Percentiles rank a stretch among this genome's conserved stretches.
phyloP scores from a whole-genome alignment of 345 rosid genomes.

The Tarenaya hassleriana region DNA sequence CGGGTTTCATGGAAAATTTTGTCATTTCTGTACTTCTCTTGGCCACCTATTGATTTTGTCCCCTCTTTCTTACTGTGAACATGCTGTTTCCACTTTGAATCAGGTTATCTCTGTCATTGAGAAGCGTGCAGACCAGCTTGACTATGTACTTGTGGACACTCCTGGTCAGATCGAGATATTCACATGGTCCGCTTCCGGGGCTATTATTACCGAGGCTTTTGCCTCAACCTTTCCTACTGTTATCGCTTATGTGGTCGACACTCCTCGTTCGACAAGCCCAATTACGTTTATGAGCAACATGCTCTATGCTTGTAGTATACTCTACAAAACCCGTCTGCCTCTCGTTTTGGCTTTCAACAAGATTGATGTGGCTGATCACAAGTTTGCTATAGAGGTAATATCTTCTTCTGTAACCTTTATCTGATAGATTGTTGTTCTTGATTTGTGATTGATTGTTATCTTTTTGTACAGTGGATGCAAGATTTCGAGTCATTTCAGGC shows the following conservation, averaged over 20 bases:
- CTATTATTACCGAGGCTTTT: conserved; percentile 81
- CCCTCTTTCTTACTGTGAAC: not conserved
- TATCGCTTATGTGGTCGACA: conserved; percentile 66
- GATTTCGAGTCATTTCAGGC: conserved; percentile 76
- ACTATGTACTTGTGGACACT: conserved; percentile 80
- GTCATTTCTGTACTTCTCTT: not conserved
- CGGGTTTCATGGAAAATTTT: too few relatives aligned
- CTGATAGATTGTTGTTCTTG: conserved; percentile 1
- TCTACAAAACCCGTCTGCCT: conserved; percentile 74
- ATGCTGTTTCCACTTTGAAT: conserved; percentile 15
- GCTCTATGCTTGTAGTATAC: conserved; percentile 86
- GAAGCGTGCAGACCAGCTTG: conserved; percentile 79
- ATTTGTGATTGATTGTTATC: not conserved
- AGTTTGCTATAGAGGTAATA: conserved; percentile 73
- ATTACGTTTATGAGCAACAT: conserved; percentile 80
- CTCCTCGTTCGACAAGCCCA: conserved; percentile 75
- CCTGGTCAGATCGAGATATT: conserved; percentile 92
- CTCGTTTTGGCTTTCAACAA: conserved; percentile 78
- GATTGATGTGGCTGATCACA: conserved; percentile 71
- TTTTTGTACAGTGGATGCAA: conserved; percentile 63
- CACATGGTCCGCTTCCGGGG: conserved; percentile 94
- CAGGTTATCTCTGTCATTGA: conserved; percentile 69
- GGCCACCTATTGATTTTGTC: not conserved
- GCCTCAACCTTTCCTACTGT: conserved; percentile 85
- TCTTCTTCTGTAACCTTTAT: not conserved